phyloP scores from a whole-genome alignment of 2,329 filamentous ascomycete genomes.

The Podosphaera fusca region DNA sequence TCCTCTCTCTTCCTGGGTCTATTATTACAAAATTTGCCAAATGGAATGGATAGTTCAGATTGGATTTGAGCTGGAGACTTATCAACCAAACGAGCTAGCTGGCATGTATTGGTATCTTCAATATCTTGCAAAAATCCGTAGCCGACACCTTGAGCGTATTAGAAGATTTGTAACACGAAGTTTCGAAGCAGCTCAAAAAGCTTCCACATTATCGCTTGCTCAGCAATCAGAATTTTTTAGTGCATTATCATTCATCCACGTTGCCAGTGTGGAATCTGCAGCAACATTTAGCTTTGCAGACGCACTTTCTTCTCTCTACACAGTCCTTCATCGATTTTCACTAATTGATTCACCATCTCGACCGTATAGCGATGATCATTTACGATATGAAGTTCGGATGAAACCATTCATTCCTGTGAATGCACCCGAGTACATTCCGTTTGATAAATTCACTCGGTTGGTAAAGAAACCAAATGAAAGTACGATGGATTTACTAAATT shows the following conservation, averaged over 20 bases:
- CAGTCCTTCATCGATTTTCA: constrained; percentile 20
- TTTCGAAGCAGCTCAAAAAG: constrained; percentile 5
- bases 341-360: constrained; percentile 19
- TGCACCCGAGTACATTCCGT: constrained; percentile 32
- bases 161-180: constrained; percentile 32
- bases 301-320: constrained; percentile 28
- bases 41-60: constrained; percentile 77
- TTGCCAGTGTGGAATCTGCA: constrained; percentile 39
- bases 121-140: constrained; percentile 42
- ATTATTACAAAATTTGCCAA: constrained; percentile 69
- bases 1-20: constrained; percentile 70
- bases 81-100: constrained; percentile 61
- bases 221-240: constrained; percentile 23
- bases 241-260: constrained; percentile 31
- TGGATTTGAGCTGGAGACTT: constrained; percentile 83
- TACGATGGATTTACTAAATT: constrained; percentile 15
- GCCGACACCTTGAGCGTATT: constrained; percentile 44
- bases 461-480: constrained; percentile 20
- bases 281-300: constrained; percentile 32
- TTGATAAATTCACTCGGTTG: constrained; percentile 25
- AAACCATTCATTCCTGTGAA: constrained; percentile 40
- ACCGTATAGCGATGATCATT: constrained; percentile 30
- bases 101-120: constrained; percentile 85
- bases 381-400: constrained; percentile 47
- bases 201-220: constrained; percentile 3